Evolutionary conservation across 805 yeast species (phyloP), one percentile per base, ranked within the genome.

Genomic region (Torulaspora quercuum): DNA sequence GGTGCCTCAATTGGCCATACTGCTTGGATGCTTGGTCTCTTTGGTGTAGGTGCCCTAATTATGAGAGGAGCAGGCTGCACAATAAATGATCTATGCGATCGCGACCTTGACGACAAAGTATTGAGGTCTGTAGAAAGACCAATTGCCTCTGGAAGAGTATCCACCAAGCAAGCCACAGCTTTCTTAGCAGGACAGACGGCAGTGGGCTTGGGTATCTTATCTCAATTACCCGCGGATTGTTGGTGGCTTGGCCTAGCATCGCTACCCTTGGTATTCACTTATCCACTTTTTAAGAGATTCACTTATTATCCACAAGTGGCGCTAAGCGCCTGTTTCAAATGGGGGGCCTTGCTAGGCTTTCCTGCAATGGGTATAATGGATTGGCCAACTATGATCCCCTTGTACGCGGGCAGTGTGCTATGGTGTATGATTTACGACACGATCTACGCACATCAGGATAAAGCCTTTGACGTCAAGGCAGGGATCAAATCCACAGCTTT

Each of bases 11-110:
- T 87, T 1, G 42, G 74, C 0, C 71, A 78, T 1, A 80, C 90
- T 0, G 41, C 71, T 0, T 73, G 72, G 53, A 85, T 80, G 53
- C 57, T 86, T 21, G 71, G 76, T 0, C 64, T 88, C 9, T 92
- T 88, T 57, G 79, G 90, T 4, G 68, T 82, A 3, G 99, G 99
- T 9, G 75, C 97, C 0, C 53, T 89, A 25, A 70, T 90, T 11
- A 92, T 94, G 95, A 75, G 99, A 60, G 96, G 97, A 17, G 97
- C 96, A 1, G 99, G 98, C 0, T 92, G 99, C 59, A 89, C 95
- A 0, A 80, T 92, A 37, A 92, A 92, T 58, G 99, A 92, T 61
- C 68, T 90, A 29, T 68, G 81, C 57, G 99, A 92, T 57, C 68
- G 87, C 35, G 71, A 90, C 42, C 68, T 89, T 32, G 99, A 92